Base-by-base conservation (phyloP, 2,329 filamentous ascomycete species). In the Ophiosphaerella korrae region DNA sequence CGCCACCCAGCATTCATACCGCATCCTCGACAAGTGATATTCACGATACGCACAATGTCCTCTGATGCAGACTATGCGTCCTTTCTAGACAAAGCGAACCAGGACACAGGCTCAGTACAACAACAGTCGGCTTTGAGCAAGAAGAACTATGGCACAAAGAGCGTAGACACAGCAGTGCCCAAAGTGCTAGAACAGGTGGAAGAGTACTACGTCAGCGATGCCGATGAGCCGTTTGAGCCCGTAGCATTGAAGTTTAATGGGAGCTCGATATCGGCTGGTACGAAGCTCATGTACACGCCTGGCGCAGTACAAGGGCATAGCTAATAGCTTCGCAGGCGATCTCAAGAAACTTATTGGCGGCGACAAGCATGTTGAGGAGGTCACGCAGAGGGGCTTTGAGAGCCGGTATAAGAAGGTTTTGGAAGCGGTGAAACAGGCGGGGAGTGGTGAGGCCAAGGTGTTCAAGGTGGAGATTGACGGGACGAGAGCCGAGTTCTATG, bases 71-170 rank as follows among this genome's bases (percentile, higher is more conserved):
- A 89, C 55, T 97, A 96, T 79, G 84, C 86, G 75, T 80, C 88
- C 52, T 96, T 97, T 71, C 80, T 97, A 50, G 83, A 94, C 71
- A 94, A 94, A 78, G 90, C 91, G 46, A 96, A 96, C 77, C 79
- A 86, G 66, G 87, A 92, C 69, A 75, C 74, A 5, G 63, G 50
- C 26, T 47, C 53, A 2, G 66, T 58, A 12, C 64, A 65, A 39
- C 55, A 68, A 14, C 58, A 69, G 45, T 47, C 53, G 32, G 35
- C 48, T 9, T 55, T 58, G 24, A 58, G 58, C 18, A 67, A 70
- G 54, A 58, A 60, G 36, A 50, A 53, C 40, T 65, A 70, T 47
- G 63, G 67, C 32, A 71, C 72, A 26, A 70, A 70, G 62, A 69
- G 67, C 42, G 75, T 80, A 32, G 71, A 78, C 57, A 79, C 82